phyloP scores from a whole-genome alignment of 2,329 filamentous ascomycete genomes.

The Alternaria brassicicola region DNA sequence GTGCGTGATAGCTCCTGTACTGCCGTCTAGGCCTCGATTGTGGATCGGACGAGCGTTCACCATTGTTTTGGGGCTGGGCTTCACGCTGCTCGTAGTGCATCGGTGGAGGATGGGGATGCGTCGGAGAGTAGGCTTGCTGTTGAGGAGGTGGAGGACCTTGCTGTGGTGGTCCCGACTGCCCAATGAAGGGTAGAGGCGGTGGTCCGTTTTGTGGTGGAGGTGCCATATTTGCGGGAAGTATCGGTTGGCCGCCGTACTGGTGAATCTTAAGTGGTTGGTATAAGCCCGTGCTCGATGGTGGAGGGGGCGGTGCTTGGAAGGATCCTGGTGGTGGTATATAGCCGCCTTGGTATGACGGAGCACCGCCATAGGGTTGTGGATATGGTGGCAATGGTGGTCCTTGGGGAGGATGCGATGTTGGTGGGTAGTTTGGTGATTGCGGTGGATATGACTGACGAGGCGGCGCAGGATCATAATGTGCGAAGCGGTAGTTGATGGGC shows the following conservation, averaged over 20 bases:
- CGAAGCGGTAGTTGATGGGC: slow-evolving; percentile 44
- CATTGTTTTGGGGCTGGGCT: slow-evolving; percentile 18
- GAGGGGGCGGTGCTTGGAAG: slow-evolving; percentile 43
- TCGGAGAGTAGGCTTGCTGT: slow-evolving; percentile 28
- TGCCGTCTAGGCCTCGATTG: slow-evolving; percentile 36
- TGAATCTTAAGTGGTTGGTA: slow-evolving; percentile 46
- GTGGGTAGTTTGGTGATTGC: slow-evolving; percentile 30
- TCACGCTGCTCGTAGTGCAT: slow-evolving; percentile 30
- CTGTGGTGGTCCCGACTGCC: not conserved
- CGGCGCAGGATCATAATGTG: slow-evolving; percentile 45
- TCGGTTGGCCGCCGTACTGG: slow-evolving; percentile 50
- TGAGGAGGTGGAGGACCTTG: not conserved
- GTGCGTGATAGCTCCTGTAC: slow-evolving; percentile 42
- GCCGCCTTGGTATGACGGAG: slow-evolving; percentile 33
- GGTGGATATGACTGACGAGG: slow-evolving; percentile 31
- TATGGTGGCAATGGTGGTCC: slow-evolving; percentile 57
- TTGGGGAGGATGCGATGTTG: slow-evolving; percentile 25
- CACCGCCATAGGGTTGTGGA: slow-evolving; percentile 24
- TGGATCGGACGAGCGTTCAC: slow-evolving; percentile 22
- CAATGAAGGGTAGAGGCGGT: slow-evolving; percentile 5
- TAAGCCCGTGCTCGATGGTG: slow-evolving; percentile 24
- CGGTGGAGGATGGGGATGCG: slow-evolving; percentile 24
- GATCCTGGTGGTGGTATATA: slow-evolving; percentile 43
- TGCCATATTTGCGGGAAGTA: slow-evolving; percentile 48
- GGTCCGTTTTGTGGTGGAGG: slow-evolving; percentile 27